These are phyloP conservation scores for Naegleria gruberi DNA, from an alignment of 208 protist genomes.

Conservation along the genomic window DNA sequence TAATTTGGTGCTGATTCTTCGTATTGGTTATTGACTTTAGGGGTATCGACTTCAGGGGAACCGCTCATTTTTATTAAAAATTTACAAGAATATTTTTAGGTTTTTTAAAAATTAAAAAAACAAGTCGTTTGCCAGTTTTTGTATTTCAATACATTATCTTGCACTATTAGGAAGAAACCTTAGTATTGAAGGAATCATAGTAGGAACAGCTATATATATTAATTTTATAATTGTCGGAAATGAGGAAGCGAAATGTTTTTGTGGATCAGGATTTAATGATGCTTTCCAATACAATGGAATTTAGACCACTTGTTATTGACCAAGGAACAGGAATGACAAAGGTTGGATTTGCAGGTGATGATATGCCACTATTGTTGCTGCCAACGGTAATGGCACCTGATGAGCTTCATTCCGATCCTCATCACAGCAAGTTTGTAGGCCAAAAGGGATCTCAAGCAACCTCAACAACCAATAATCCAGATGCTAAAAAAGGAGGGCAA, in stretches of 20 bases:
- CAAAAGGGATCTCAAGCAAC: background rate
- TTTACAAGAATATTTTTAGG: no score
- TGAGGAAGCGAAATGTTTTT: background rate
- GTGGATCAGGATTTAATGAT: background rate
- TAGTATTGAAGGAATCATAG: no score
- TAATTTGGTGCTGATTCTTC: background rate
- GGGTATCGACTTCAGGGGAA: background rate
- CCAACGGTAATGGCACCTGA: background rate
- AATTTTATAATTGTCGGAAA: no score
- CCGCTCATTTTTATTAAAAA: no score
- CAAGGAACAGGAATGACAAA: slow-evolving; percentile 13
- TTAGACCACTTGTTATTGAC: background rate
- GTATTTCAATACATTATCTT: no score
- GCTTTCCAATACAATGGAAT: background rate
- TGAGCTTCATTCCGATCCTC: background rate
- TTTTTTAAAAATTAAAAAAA: background rate
- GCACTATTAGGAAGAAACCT: no score
- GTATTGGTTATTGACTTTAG: background rate
- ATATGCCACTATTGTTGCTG: background rate
- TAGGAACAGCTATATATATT: no score
- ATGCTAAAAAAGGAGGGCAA: background rate
- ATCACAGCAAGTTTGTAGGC: background rate
- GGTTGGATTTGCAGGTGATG: slow-evolving; percentile 4
- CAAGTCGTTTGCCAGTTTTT: background rate
- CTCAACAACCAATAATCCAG: background rate